These are phyloP conservation scores for Venturia aucupariae DNA, from an alignment of 2,329 filamentous ascomycete genomes.

Conservation along the genomic window DNA sequence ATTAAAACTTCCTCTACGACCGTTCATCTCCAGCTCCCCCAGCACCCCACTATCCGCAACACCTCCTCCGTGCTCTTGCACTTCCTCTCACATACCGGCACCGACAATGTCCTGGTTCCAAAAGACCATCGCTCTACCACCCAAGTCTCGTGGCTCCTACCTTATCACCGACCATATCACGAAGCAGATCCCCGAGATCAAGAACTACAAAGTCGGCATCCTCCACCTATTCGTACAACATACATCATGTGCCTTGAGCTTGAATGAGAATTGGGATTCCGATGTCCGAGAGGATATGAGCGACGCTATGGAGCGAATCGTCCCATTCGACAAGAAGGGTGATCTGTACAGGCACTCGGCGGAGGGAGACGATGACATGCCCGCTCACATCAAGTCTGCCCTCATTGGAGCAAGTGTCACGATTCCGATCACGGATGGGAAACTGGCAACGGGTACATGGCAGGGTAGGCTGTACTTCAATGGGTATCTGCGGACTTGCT, in stretches of 20 bases:
- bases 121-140: slow-evolving; percentile 71
- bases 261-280: slow-evolving; percentile 86
- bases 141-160: slow-evolving; percentile 73
- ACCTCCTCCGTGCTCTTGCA: slow-evolving; percentile 23
- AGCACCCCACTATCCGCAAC: slow-evolving; percentile 20
- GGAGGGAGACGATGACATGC: slow-evolving; percentile 90
- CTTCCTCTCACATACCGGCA: slow-evolving; percentile 16
- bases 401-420: slow-evolving; percentile 82
- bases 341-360: slow-evolving; percentile 76
- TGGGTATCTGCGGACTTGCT: not conserved
- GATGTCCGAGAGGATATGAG: slow-evolving; percentile 92
- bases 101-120: slow-evolving; percentile 63
- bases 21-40: slow-evolving; percentile 24
- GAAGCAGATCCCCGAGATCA: slow-evolving; percentile 66
- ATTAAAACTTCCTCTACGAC: slow-evolving; percentile 27
- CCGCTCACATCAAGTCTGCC: slow-evolving; percentile 88
- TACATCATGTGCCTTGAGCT: slow-evolving; percentile 77
- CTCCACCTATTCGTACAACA: slow-evolving; percentile 92
- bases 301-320: slow-evolving; percentile 84
- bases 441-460: slow-evolving; percentile 63
- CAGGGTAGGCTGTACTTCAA: slow-evolving; percentile 40
- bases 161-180: slow-evolving; percentile 74
- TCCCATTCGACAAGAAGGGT: slow-evolving; percentile 59
- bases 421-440: slow-evolving; percentile 83
- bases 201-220: slow-evolving; percentile 73